A percentile compares a stretch with the other conserved stretches of the same genome.
phyloP scores from a whole-genome alignment of 305 asterid genomes.

The Stenogyne calaminthoides region DNA sequence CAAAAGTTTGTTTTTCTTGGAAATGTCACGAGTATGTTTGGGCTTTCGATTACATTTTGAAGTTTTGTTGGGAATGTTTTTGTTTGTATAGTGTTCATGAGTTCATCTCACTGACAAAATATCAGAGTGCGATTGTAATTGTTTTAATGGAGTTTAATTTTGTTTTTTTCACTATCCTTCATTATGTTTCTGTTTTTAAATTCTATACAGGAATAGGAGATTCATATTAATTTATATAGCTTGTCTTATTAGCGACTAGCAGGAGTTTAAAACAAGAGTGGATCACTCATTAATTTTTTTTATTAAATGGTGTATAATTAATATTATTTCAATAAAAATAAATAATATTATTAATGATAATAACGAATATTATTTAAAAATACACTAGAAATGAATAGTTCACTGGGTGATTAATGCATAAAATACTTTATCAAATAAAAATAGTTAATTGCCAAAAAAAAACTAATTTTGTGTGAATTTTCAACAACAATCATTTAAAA shows the following conservation, averaged over 20 bases:
- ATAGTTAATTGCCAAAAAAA: not conserved
- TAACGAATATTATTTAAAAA: not conserved
- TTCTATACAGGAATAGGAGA: no score
- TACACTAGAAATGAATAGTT: no score
- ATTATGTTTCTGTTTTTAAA: not conserved
- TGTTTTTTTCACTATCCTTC: not conserved
- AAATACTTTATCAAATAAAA: no score
- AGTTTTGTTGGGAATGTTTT: not conserved
- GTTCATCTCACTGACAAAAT: not conserved
- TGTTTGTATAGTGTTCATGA: not conserved
- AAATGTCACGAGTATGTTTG: not conserved
- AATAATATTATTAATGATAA: no score
- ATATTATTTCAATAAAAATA: no score
- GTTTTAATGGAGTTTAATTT: not conserved
- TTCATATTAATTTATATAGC: not conserved
- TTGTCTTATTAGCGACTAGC: no score
- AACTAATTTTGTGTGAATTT: not conserved
- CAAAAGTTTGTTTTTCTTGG: not conserved
- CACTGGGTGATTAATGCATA: no score
- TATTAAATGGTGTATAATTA: no score
- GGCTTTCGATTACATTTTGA: not conserved
- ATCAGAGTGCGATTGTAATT: not conserved
- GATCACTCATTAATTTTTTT: no score
- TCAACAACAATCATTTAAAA: not conserved
- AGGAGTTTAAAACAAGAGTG: no score